Base-by-base conservation (phyloP, 176 grass and related monocot species). In the Puya raimondii region DNA sequence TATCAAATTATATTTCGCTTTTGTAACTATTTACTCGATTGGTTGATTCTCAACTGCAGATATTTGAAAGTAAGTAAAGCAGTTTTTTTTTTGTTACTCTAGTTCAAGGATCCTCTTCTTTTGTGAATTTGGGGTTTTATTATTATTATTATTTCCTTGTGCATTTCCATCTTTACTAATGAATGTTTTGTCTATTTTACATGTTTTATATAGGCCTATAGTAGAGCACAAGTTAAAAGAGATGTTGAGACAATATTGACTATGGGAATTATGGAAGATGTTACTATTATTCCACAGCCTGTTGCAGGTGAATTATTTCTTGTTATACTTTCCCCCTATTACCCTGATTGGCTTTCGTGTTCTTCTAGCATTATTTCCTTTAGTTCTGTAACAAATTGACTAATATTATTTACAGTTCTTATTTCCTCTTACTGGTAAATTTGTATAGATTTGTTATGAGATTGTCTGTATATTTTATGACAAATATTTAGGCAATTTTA, bases 201-300 rank as follows among this genome's bases (percentile, higher is more conserved):
- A 1, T 59, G 54, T 21, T 59, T 18, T 65, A 79, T 64, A 70
- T 83, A 99, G 94, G 89, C 87, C 64, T 99, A 90, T 68, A 93
- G 86, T 86, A 83, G 82, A 59, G 79, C 85, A 51, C 94, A 99
- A 81, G 82, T 92, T 57, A 87, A 99, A 81, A 99, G 89, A 80
- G 94, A 99, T 63, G 94, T 93, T 51, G 94, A 99, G 71, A 99
- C 89, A 79, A 90, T 99, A 83, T 77, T 99, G 17, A 99, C 94
- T 49, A 99, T 99, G 94, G 94, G 94, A 78, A 99, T 99, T 65
- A 93, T 99, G 94, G 87, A 99, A 82, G 87, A 92, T 77, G 94
- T 88, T 72, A 90, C 84, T 14, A 91, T 99, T 76, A 99, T 93
- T 82, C 94, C 94, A 4, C 89, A 99, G 58, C 89, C 86, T 64